These are phyloP conservation scores for Saraca asoca DNA, from an alignment of 331 rosid genomes.

Conservation along the genomic window DNA sequence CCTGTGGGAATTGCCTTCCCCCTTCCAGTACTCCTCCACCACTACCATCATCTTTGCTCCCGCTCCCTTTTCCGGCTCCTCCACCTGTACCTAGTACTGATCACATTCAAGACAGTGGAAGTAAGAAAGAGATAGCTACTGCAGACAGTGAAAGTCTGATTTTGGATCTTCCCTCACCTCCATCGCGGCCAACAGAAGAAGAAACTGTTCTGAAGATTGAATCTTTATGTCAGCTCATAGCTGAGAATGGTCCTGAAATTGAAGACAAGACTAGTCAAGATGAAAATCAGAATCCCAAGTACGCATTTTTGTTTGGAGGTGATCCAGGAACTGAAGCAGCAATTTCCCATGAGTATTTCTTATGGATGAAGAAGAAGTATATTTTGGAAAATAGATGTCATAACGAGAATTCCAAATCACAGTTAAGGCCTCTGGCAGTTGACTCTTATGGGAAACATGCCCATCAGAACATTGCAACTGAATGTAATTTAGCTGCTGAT, in stretches of 20 bases:
- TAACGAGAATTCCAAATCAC: constrained; percentile 32
- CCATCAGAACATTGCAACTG: constrained; percentile 38
- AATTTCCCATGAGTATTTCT: constrained; percentile 49
- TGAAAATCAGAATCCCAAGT: constrained; percentile 55
- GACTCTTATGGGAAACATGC: constrained; percentile 37
- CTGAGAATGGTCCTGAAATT: constrained; percentile 46
- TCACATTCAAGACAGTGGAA: constrained; percentile 39
- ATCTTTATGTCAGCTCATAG: constrained; percentile 52
- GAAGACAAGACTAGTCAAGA: constrained; percentile 47
- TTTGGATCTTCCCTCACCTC: constrained; percentile 47
- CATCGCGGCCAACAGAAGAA: constrained; percentile 50
- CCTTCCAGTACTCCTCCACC: constrained; percentile 47
- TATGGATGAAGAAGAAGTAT: constrained; percentile 59
- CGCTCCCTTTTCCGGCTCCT: constrained; percentile 55
- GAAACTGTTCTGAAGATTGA: constrained; percentile 43
- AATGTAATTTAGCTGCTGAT: constrained; percentile 50
- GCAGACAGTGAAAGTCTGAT: constrained; percentile 27
- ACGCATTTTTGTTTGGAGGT: constrained; percentile 57
- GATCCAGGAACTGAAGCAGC: constrained; percentile 62
- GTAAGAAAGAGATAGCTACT: constrained; percentile 37
- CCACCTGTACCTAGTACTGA: constrained; percentile 40
- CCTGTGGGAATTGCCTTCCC: constrained; percentile 46
- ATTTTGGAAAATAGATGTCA: constrained; percentile 42
- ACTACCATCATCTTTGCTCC: constrained; percentile 50
- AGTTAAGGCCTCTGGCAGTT: constrained; percentile 19